Evolutionary conservation across 495 filamentous ascomycete genomes (phyloP), one percentile per base, ranked within the genome.

Genomic region (Aspergillus asperescens): DNA sequence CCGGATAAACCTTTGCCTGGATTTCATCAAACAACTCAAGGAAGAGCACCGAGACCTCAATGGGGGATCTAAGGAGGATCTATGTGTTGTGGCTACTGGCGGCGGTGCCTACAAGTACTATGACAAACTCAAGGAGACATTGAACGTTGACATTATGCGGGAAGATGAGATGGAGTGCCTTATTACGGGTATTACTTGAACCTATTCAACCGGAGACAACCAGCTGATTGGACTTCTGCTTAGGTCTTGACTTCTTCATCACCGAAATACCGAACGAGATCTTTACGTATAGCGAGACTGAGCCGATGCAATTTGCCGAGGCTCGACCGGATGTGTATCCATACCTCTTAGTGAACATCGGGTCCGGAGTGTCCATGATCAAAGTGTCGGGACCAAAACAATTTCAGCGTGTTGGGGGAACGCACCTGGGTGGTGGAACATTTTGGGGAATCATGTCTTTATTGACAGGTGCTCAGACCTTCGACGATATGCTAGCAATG

Each of bases 141-240:
- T 98, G 27, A 84, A 86, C 4, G 85, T 96, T 13, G 86, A 96
- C 59, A 90, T 98, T 38, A 68, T 92, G 53, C 77, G 89, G 19
- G 94, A 97, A 66, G 93, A 98, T 61, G 93, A 98, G 69, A 98
- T 98, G 94, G 89, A 96, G 69, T 98, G 93, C 68, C 72, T 98
- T 44, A 98, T 98, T 58, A 93, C 90, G 48, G 91, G 89, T 89
- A 68, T 39, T 74, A 34, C 44, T 23, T 25, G 7, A 6, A 31
- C 10, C 5, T 38, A 47, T 20, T 23, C 20, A 43, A 3, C 15
- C 19, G 13, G 2, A 23, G 9, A 44, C 23, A 44, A 43, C 37
- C 6, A 24, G 39, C n/a, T 60, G 35, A 38, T 9, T 31, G 8
- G 1, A 34, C 1, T 1, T 57, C 56, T 31, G 54, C 43, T 42